A percentile compares a stretch with the other conserved stretches of the same genome.
phyloP scores from a whole-genome alignment of 306 rosid genomes.

The Sophora flavescens region DNA sequence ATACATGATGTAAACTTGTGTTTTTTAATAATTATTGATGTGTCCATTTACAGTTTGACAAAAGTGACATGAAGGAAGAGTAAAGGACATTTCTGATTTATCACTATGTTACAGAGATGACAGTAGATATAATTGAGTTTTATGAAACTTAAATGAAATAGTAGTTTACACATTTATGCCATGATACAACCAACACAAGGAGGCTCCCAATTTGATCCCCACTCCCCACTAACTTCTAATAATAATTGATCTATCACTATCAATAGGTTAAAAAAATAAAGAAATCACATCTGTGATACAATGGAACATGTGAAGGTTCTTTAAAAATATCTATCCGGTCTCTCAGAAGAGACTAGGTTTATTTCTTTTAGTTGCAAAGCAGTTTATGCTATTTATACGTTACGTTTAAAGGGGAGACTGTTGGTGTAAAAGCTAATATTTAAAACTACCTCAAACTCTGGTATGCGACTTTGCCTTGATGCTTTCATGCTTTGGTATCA shows the following conservation, averaged over 20 bases:
- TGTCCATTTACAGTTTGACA: neutral
- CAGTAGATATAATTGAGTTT: conserved; percentile 9
- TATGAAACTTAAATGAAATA: conserved; percentile 33
- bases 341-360: neutral
- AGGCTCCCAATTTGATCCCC: conserved; percentile 6
- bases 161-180: conserved; percentile 23
- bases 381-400: conserved; percentile 24
- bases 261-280: neutral
- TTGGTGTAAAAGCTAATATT: conserved; percentile 24
- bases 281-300: neutral
- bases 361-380: conserved; percentile 15
- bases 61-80: neutral
- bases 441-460: conserved; percentile 35
- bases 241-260: conserved; percentile 19
- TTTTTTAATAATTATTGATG: conserved; percentile 14
- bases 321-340: conserved; percentile 13
- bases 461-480: conserved; percentile 5
- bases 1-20: conserved; percentile 5
- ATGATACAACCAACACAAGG: conserved; percentile 3
- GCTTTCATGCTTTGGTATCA: conserved; percentile 15
- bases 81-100: conserved; percentile 5
- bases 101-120: conserved; percentile 28
- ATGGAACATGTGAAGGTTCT: conserved; percentile 17
- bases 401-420: conserved; percentile 17
- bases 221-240: neutral